Evolutionary conservation across 2,329 filamentous ascomycete genomes (phyloP), one percentile per base, ranked within the genome.

Genomic region (Stachybotrys chlorohalonatus): DNA sequence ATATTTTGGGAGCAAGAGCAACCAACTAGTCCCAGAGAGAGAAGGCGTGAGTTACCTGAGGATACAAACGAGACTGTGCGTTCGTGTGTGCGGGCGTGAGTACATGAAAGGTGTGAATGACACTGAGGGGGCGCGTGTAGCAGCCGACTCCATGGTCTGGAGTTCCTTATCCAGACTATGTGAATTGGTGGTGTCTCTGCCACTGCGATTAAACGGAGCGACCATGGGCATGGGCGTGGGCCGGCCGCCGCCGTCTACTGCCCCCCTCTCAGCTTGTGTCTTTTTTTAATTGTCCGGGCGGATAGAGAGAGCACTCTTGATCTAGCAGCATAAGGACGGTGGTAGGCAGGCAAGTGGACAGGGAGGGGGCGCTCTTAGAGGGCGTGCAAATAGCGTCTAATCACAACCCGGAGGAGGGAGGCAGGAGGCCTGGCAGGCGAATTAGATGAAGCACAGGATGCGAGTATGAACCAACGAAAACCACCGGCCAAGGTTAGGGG

Each of bases 1-100:
- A 68, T 70, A 70, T 70, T 70, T 70, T 70, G 66, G 68, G 67
- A 65, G 60, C 59, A 52, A 32, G 46, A 47, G 46, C 46, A 47
- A 11, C 46, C 15, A 42, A 42, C 36, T 42, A 42, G 36, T 42
- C 36, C 36, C 36, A 42, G 36, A 42, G 36, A 42, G 36, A 42
- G 36, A 42, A 42, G 36, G 36, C 13, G 36, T 42, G 36, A 42
- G 36, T 24, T 42, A 42, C 36, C 13, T 42, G 36, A 13, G 36
- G 13, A 42, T 42, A 42, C 36, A 42, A 24, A 42, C 13, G 36
- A 42, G 36, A 42, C 36, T 42, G 9, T 9, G 36, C 13, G 13
- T 9, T 42, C 13, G 36, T 42, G 36, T 42, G 36, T 47, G 46
- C 46, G 46, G 15, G 46, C 46, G 46, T 47, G 46, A n/a, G 46